Percentiles rank a stretch among this genome's conserved stretches.
Evolutionary conservation across 495 filamentous ascomycete species (phyloP).

Genomic region (Lasiosphaeris hirsuta): DNA sequence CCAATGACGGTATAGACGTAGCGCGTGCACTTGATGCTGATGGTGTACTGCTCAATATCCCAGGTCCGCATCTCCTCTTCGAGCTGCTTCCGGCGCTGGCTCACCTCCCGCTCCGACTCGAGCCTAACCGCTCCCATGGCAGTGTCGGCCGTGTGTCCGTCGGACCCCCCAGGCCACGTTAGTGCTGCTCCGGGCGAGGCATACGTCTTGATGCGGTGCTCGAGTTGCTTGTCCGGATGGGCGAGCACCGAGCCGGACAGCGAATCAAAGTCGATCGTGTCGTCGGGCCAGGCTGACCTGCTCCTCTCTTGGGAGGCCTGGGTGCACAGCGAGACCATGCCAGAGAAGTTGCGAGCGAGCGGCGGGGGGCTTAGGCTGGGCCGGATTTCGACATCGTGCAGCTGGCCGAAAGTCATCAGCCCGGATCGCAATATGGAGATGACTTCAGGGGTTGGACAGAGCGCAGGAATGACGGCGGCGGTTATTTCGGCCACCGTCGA

Average conservation of each 20-base stretch:
- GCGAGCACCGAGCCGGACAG: background rate
- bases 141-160: no score
- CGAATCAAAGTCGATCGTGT: background rate
- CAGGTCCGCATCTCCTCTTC: background rate
- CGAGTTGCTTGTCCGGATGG: background rate
- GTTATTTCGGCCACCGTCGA: no score
- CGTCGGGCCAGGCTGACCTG: background rate
- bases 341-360: background rate
- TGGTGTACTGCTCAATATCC: constrained; percentile 11
- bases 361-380: background rate
- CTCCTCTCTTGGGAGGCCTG: background rate
- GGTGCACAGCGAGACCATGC: background rate
- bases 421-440: no score
- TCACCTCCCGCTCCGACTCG: no score
- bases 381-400: background rate
- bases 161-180: no score
- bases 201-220: no score
- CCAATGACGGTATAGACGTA: background rate
- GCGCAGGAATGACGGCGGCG: no score
- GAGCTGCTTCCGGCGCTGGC: no score
- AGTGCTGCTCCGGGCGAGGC: no score
- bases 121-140: no score
- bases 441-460: no score
- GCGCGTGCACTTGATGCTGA: constrained; percentile 4
- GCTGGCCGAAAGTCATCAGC: no score